A percentile compares a stretch with the other conserved stretches of the same genome.
These are phyloP conservation scores for Cichorium intybus DNA, from an alignment of 140 eudicot species.

Conservation along the genomic window DNA sequence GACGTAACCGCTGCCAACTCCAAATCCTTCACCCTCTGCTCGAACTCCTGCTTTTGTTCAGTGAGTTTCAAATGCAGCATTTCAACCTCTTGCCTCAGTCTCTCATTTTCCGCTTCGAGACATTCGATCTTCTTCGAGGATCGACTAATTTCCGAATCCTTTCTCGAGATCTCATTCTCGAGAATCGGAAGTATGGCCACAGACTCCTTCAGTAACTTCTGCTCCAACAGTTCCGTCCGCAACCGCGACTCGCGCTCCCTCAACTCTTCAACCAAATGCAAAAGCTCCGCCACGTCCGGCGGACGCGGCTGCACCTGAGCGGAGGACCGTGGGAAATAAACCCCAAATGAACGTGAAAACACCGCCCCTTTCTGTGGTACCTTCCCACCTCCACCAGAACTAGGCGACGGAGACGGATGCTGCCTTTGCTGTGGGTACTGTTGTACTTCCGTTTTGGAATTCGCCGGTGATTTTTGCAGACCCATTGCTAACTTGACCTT, in stretches of 20 bases:
- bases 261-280: conserved; percentile 69
- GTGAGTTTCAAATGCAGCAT: conserved; percentile 42
- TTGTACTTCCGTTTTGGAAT: conserved; percentile 25
- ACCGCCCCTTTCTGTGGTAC: conserved; percentile 42
- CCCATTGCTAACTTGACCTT: conserved; percentile 83
- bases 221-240: conserved; percentile 67
- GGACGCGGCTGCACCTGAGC: conserved; percentile 98
- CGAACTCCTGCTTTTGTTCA: conserved; percentile 45
- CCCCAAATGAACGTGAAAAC: conserved; percentile 76
- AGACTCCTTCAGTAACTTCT: conserved; percentile 64
- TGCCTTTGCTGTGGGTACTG: conserved; percentile 25
- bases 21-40: conserved; percentile 28
- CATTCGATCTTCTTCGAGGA: conserved; percentile 36
- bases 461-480: conserved; percentile 50
- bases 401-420: conserved; percentile 25
- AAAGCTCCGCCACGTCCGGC: conserved; percentile 75
- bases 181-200: conserved; percentile 67
- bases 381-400: conserved; percentile 26
- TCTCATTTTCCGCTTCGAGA: conserved; percentile 67
- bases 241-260: conserved; percentile 67
- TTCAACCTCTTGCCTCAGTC: conserved; percentile 53
- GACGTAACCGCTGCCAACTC: conserved; percentile 21
- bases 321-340: conserved; percentile 78
- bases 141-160: conserved; percentile 35
- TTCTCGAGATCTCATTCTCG: conserved; percentile 57